Percentiles rank a stretch among this genome's conserved stretches.
phyloP scores from a whole-genome alignment of 208 protist species.

The Willaertia magna region DNA sequence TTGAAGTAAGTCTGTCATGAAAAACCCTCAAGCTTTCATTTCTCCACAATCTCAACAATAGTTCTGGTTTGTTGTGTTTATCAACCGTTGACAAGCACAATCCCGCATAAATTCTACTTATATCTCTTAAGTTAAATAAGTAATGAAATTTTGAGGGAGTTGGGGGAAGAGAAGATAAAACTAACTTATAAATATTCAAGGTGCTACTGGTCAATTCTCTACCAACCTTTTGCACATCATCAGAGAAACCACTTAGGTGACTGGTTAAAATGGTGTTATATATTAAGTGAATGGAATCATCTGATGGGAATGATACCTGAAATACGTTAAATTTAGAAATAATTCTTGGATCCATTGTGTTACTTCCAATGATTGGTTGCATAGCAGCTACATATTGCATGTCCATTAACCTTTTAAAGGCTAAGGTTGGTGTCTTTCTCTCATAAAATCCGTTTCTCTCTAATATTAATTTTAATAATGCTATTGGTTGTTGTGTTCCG shows the following conservation, averaged over 20 bases:
- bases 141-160: slow-evolving; percentile 98
- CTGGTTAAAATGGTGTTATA: slow-evolving; percentile 82
- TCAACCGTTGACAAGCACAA: slow-evolving; percentile 78
- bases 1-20: slow-evolving; percentile 85
- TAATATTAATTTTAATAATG: slow-evolving; percentile 92
- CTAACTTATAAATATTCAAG: slow-evolving; percentile 72
- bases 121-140: slow-evolving; percentile 96
- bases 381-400: slow-evolving; percentile 90
- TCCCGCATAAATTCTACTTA: slow-evolving; percentile 93
- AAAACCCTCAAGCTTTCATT: slow-evolving; percentile 94
- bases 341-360: slow-evolving; percentile 91
- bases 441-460: slow-evolving; percentile 91
- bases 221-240: slow-evolving; percentile 37
- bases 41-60: slow-evolving; percentile 86
- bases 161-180: slow-evolving; percentile 76
- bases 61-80: slow-evolving; percentile 51
- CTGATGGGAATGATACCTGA: slow-evolving; percentile 88
- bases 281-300: slow-evolving; percentile 85
- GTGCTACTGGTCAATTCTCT: slow-evolving; percentile 72
- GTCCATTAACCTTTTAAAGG: slow-evolving; percentile 86
- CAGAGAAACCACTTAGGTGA: slow-evolving; percentile 59
- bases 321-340: slow-evolving; percentile 91
- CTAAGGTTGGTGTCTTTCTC: slow-evolving; percentile 65
- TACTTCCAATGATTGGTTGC: slow-evolving; percentile 88
- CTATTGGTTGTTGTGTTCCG: slow-evolving; percentile 96